Conservation (phyloP, 495 filamentous ascomycete species). For the Xylaria intraflava region DNA sequence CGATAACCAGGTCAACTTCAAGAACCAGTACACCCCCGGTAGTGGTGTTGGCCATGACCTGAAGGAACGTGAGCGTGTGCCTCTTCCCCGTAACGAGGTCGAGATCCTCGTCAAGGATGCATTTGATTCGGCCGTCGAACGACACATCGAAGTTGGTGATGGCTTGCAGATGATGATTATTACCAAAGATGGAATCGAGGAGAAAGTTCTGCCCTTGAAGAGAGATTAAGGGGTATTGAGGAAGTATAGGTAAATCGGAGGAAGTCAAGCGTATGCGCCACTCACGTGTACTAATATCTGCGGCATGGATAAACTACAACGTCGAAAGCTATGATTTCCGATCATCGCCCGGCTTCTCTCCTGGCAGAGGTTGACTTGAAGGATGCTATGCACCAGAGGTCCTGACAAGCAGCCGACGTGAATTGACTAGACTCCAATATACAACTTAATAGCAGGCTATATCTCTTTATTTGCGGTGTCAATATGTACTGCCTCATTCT, state of each 20-base stretch:
- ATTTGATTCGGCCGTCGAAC: slow-evolving; percentile 94
- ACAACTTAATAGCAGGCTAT: not conserved
- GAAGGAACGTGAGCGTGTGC: slow-evolving; percentile 56
- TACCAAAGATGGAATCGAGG: slow-evolving; percentile 80
- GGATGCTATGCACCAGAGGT: not conserved
- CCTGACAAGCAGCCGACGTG: not conserved
- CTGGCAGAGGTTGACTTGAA: not conserved
- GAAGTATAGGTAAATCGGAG: not conserved
- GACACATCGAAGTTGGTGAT: slow-evolving; percentile 98
- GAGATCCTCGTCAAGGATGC: slow-evolving; percentile 90
- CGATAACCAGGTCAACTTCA: slow-evolving; percentile 99
- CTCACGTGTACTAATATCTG: slow-evolving; percentile 19
- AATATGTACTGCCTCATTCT: not conserved
- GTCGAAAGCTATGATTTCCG: not conserved
- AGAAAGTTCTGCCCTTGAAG: slow-evolving; percentile 78
- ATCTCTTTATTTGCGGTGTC: not conserved
- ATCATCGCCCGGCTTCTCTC: not conserved
- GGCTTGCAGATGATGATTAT: slow-evolving; percentile 92
- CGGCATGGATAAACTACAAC: slow-evolving; percentile 6
- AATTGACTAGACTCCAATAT: not conserved
- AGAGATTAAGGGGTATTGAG: slow-evolving; percentile 53
- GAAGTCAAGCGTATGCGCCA: slow-evolving; percentile 4
- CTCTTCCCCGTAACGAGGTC: slow-evolving; percentile 63
- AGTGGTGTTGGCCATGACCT: slow-evolving; percentile 78
- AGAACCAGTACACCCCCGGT: slow-evolving; percentile 94